Conservation (phyloP, 306 rosid species). For the Malus sylvestris region DNA sequence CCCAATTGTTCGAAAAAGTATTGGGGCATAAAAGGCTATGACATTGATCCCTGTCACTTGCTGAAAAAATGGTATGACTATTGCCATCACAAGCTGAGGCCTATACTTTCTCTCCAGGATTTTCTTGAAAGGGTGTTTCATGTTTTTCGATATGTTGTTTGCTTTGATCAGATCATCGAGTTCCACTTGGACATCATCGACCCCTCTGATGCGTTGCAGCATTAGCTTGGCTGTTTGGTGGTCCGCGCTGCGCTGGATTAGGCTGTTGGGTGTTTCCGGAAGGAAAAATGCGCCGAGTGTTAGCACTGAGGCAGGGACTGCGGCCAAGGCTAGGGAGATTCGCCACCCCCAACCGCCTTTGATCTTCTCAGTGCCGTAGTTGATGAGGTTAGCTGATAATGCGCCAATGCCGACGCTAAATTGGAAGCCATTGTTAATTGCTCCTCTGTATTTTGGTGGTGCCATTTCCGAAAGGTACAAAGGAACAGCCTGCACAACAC, state of each 20-base stretch:
- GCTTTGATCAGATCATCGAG: conserved; percentile 51
- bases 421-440: conserved; percentile 75
- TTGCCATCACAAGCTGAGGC: conserved; percentile 64
- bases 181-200: conserved; percentile 40
- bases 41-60: conserved; percentile 66
- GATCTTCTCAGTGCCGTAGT: conserved; percentile 63
- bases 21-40: conserved; percentile 51
- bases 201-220: conserved; percentile 53
- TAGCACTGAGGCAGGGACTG: conserved; percentile 53
- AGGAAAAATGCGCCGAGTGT: conserved; percentile 69
- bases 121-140: conserved; percentile 39
- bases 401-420: conserved; percentile 59
- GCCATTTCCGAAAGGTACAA: conserved; percentile 84
- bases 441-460: conserved; percentile 57
- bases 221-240: conserved; percentile 40
- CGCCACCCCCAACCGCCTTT: conserved; percentile 68
- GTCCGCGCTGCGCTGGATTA: conserved; percentile 43
- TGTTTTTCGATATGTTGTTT: conserved; percentile 26
- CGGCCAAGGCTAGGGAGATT: conserved; percentile 65
- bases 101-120: conserved; percentile 41
- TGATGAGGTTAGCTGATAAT: conserved; percentile 54
- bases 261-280: conserved; percentile 79
- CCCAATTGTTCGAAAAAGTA: conserved; percentile 47
- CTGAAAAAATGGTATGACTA: conserved; percentile 61
- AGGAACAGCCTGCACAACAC: conserved; percentile 55